phyloP scores from a whole-genome alignment of 176 grass and related monocot species.

The Zoysia pacifica region DNA sequence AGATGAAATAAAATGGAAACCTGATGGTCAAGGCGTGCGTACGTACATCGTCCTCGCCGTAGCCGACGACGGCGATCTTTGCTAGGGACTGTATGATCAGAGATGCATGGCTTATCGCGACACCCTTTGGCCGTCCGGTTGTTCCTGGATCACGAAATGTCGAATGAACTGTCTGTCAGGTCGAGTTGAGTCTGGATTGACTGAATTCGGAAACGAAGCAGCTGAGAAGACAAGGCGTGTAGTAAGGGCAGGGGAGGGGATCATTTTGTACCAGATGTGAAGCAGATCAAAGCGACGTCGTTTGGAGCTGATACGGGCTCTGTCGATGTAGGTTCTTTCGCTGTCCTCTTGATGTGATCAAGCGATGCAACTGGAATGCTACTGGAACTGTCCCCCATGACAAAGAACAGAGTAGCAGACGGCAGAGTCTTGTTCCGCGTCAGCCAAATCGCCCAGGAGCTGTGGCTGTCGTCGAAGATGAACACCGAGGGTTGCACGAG shows the following conservation, averaged over 20 bases:
- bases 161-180: not conserved
- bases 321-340: not conserved
- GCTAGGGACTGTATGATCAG: constrained; percentile 85
- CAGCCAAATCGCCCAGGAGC: constrained; percentile 50
- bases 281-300: constrained; percentile 76
- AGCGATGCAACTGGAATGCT: constrained; percentile 50
- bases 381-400: constrained; percentile 30
- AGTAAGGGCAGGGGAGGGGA: not conserved
- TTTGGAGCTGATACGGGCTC: constrained; percentile 48
- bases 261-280: constrained; percentile 90
- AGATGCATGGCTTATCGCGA: constrained; percentile 79
- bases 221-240: not conserved
- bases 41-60: constrained; percentile 90
- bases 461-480: constrained; percentile 47
- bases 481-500: constrained; percentile 66
- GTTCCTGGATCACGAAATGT: constrained; percentile 53
- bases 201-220: not conserved
- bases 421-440: constrained; percentile 10
- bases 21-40: constrained; percentile 25
- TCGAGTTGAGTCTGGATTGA: not conserved
- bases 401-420: constrained; percentile 53
- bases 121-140: constrained; percentile 77
- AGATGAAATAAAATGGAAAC: constrained; percentile 20
- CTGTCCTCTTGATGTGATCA: constrained; percentile 43
- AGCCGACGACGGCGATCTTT: constrained; percentile 81